These are phyloP conservation scores for Amylostereum areolatum DNA, from an alignment of 1,284 basidiomycete genomes.

Conservation along the genomic window DNA sequence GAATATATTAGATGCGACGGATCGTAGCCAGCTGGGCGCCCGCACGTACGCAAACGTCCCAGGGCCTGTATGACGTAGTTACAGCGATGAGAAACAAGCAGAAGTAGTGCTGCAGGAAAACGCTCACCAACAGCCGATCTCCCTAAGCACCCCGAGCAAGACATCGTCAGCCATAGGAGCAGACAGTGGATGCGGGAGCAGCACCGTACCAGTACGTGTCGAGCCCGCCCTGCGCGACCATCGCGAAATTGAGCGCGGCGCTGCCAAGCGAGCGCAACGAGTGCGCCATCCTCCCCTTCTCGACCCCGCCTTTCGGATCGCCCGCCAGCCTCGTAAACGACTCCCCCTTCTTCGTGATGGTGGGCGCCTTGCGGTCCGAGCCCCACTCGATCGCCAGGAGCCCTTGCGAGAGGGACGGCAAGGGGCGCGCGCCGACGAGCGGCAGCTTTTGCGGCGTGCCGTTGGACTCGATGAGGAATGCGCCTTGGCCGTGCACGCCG, in stretches of 20 bases:
- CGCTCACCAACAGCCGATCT: slow-evolving; percentile 79
- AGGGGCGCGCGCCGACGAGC: slow-evolving; percentile 57
- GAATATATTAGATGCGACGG: neutral
- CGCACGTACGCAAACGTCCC: slow-evolving; percentile 75
- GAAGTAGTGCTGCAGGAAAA: neutral
- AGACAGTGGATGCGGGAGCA: slow-evolving; percentile 1
- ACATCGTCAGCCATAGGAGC: neutral
- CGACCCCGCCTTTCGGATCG: slow-evolving; percentile 56
- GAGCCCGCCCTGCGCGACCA: slow-evolving; percentile 80
- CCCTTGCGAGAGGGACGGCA: slow-evolving; percentile 75
- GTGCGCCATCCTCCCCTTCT: slow-evolving; percentile 83
- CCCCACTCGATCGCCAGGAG: slow-evolving; percentile 89
- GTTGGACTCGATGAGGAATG: slow-evolving; percentile 60
- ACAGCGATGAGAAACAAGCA: slow-evolving; percentile 1
- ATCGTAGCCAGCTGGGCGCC: neutral
- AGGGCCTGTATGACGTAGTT: slow-evolving; percentile 45
- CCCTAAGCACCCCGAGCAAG: slow-evolving; percentile 42
- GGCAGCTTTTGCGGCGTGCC: slow-evolving; percentile 67
- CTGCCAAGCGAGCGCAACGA: slow-evolving; percentile 80
- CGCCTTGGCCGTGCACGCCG: slow-evolving; percentile 74
- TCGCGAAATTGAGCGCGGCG: slow-evolving; percentile 78
- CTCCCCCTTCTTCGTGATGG: slow-evolving; percentile 60
- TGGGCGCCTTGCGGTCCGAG: slow-evolving; percentile 62
- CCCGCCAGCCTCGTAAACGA: slow-evolving; percentile 79
- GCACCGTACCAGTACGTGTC: slow-evolving; percentile 73